Base-by-base conservation (phyloP, 768 basidiomycete species). In the Suillus sp. region DNA sequence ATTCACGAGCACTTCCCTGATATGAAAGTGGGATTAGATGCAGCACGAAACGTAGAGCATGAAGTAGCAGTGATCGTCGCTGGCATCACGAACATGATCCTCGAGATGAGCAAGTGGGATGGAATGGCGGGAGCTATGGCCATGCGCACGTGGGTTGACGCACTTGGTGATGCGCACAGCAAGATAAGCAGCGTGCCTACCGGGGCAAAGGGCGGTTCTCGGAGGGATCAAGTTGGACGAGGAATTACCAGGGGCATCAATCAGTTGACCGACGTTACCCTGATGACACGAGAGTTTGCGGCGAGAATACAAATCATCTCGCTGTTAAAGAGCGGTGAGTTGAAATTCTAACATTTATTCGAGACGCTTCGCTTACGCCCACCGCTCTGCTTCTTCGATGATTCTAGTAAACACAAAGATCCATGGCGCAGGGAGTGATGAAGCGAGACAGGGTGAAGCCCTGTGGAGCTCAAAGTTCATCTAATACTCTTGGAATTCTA, bases 31-130 rank as follows among this genome's bases (percentile, higher is more conserved):
- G 81, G 80, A 55, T 69, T 84, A 56, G 83, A 84, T 64, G 74
- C 77, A 59, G 71, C 84, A 13, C 83, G 82, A 13, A 76, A 80
- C 45, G 71, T 74, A 20, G 84, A 85, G 38, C 71, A 72, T n/a
- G 84, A 86, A 68, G 78, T 79, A 50, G 80, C 82, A 13, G 70
- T 81, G 56, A 72, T 84, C 63, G 79, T 85, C 10, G 82, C 83
- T 22, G 84, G 84, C 13, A 72, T 84, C 48, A 84, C 84, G 62
- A 83, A 84, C 66, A 81, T 83, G 82, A 74, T 82, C 25, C 69
- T 85, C 65, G 83, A 84, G 70, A 78, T 84, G 74, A 84, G 83
- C 70, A 81, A 78, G 70, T 84, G 83, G 83, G 82, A 84, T 61
- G 80, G 80, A 9, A 83, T 84, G 82, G 80, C 83, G 4, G 81